Percentiles rank a stretch among this genome's conserved stretches.
These are phyloP conservation scores for Debaryomyces tyrocola DNA, from an alignment of 805 yeast genomes.

Conservation along the genomic window DNA sequence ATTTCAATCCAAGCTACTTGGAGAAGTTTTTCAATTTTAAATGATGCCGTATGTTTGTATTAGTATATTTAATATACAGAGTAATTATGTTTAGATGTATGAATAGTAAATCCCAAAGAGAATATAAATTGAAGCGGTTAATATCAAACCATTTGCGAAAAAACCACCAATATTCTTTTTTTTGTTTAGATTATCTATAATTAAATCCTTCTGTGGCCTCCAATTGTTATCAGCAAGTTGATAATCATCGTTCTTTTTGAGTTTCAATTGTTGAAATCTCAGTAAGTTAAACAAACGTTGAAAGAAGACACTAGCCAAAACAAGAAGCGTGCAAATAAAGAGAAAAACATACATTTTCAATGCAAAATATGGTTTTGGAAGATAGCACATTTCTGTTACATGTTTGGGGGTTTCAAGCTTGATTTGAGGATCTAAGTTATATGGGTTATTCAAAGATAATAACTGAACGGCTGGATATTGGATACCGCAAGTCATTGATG, in stretches of 20 bases:
- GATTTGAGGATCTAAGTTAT: slow-evolving; percentile 11
- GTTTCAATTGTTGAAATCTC: not conserved
- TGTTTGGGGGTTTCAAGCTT: slow-evolving; percentile 19
- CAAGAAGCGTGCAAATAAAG: not conserved
- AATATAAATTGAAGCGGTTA: slow-evolving; percentile 2
- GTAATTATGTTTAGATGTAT: slow-evolving; percentile 1
- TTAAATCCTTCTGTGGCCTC: slow-evolving; percentile 5
- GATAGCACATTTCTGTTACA: slow-evolving; percentile 50
- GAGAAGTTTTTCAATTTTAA: slow-evolving; percentile 45
- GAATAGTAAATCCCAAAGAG: slow-evolving; percentile 8
- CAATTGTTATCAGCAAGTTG: slow-evolving; percentile 14
- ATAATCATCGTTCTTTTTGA: slow-evolving; percentile 4
- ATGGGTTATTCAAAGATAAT: slow-evolving; percentile 60
- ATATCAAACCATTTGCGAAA: not conserved
- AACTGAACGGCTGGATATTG: slow-evolving; percentile 83
- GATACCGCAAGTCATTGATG: slow-evolving; percentile 93
- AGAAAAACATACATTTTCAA: slow-evolving; percentile 2
- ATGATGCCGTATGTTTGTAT: slow-evolving; percentile 2
- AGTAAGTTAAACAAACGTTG: not conserved
- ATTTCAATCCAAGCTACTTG: slow-evolving; percentile 57
- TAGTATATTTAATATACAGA: not conserved
- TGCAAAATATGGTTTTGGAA: slow-evolving; percentile 51
- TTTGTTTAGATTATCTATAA: not conserved
- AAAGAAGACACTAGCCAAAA: not conserved
- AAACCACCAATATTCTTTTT: slow-evolving; percentile 4